Evolutionary conservation across 495 filamentous ascomycete species (phyloP).

Genomic region (Clohesyomyces aquaticus): DNA sequence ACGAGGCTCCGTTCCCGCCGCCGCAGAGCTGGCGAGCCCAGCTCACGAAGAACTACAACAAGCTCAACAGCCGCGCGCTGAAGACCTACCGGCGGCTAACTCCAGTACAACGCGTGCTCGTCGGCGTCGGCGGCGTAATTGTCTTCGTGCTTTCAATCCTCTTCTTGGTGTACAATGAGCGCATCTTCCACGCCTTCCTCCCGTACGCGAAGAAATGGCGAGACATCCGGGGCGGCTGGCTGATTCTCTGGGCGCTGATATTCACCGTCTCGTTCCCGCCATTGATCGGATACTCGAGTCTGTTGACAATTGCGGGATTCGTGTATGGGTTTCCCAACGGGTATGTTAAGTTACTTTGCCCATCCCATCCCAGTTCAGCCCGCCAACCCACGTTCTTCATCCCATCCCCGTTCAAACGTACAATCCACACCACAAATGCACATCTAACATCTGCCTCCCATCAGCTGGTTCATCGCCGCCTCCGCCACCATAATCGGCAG

Average conservation of each 20-base stretch:
- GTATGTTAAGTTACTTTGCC: constrained; percentile 47
- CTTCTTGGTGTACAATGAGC: constrained; percentile 74
- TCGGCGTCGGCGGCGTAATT: constrained; percentile 55
- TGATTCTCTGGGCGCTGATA: constrained; percentile 76
- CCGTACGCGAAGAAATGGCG: constrained; percentile 76
- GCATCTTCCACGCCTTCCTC: constrained; percentile 71
- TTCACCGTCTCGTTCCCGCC: constrained; percentile 86
- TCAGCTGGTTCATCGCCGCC: constrained; percentile 79
- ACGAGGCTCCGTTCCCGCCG: constrained; percentile 37
- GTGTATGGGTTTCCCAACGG: constrained; percentile 92
- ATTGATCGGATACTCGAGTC: constrained; percentile 84
- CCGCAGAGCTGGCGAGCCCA: constrained; percentile 50
- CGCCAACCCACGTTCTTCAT: too few relatives aligned
- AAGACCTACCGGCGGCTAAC: constrained; percentile 59
- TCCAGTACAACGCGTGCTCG: constrained; percentile 63
- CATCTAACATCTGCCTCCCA: background rate
- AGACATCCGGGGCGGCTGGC: constrained; percentile 67
- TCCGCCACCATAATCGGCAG: constrained; percentile 77
- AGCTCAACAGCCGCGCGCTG: constrained; percentile 47
- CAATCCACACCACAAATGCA: background rate
- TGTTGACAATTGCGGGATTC: constrained; percentile 85
- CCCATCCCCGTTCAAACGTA: background rate
- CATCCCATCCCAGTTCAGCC: too few relatives aligned
- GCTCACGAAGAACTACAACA: constrained; percentile 52
- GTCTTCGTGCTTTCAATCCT: constrained; percentile 60